Percentiles rank a stretch among this genome's conserved stretches.
phyloP scores from a whole-genome alignment of 257 asterid species.

The Forsythia viridissima region DNA sequence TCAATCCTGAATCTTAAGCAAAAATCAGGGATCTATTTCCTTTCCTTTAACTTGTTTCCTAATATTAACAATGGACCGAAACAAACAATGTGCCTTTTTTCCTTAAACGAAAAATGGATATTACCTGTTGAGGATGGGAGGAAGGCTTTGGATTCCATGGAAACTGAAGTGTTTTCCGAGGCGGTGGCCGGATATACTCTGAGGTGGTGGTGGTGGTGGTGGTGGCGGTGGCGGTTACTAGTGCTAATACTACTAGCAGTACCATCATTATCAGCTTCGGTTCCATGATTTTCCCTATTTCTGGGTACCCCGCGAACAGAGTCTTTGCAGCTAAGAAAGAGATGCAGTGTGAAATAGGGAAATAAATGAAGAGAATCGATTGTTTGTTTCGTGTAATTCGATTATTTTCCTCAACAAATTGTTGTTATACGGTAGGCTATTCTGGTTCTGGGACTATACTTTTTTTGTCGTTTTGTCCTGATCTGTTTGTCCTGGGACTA shows the following conservation, averaged over 20 bases:
- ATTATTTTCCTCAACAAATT: neutral
- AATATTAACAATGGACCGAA: neutral
- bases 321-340: neutral
- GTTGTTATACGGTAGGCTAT: neutral
- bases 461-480: neutral
- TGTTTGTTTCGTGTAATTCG: neutral
- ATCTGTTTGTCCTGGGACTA: neutral
- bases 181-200: constrained; percentile 68
- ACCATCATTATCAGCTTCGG: constrained; percentile 10
- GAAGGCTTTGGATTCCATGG: constrained; percentile 49
- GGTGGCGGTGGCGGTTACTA: constrained; percentile 23
- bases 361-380: neutral
- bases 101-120: neutral
- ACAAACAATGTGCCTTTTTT: neutral
- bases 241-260: neutral
- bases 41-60: neutral
- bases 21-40: neutral
- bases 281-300: constrained; percentile 24
- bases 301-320: neutral
- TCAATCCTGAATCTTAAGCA: neutral
- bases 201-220: constrained; percentile 27
- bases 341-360: neutral
- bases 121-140: constrained; percentile 71
- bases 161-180: constrained; percentile 57
- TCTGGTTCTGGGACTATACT: neutral